A percentile compares a stretch with the other conserved stretches of the same genome.
Evolutionary conservation across 176 grass and related monocot genomes (phyloP).

Genomic region (Raddia guianensis): DNA sequence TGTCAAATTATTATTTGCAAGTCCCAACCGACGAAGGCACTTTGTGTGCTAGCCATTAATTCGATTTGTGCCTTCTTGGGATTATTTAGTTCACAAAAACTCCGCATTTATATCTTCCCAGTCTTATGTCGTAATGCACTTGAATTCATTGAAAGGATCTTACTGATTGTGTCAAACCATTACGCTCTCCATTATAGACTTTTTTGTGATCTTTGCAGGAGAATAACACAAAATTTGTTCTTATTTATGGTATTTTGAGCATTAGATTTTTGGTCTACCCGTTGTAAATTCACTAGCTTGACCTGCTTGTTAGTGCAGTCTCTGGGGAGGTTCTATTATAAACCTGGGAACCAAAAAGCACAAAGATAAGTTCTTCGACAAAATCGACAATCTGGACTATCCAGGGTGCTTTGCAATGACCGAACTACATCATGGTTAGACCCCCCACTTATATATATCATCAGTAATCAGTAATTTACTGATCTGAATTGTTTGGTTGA

Average conservation of each 20-base stretch:
- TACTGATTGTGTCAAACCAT: not conserved
- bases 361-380: slow-evolving; percentile 81
- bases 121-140: not conserved
- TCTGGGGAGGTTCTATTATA: slow-evolving; percentile 90
- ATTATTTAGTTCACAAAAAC: slow-evolving; percentile 2
- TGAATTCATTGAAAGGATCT: slow-evolving; percentile 9
- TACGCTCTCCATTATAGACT: not conserved
- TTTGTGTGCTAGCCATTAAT: not conserved
- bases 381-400: slow-evolving; percentile 94
- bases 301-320: slow-evolving; percentile 60
- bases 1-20: not conserved
- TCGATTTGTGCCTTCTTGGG: not conserved
- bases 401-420: slow-evolving; percentile 99
- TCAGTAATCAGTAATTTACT: not conserved
- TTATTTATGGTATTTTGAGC: not conserved
- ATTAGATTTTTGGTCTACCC: not conserved
- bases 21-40: not conserved
- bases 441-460: slow-evolving; percentile 26
- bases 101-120: not conserved
- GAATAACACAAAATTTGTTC: not conserved
- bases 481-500: not conserved
- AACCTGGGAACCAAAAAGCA: slow-evolving; percentile 97
- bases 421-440: slow-evolving; percentile 95
- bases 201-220: not conserved
- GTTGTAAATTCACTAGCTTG: slow-evolving; percentile 1